Evolutionary conservation across 768 basidiomycete species (phyloP).

Genomic region (Kwoniella europaea): DNA sequence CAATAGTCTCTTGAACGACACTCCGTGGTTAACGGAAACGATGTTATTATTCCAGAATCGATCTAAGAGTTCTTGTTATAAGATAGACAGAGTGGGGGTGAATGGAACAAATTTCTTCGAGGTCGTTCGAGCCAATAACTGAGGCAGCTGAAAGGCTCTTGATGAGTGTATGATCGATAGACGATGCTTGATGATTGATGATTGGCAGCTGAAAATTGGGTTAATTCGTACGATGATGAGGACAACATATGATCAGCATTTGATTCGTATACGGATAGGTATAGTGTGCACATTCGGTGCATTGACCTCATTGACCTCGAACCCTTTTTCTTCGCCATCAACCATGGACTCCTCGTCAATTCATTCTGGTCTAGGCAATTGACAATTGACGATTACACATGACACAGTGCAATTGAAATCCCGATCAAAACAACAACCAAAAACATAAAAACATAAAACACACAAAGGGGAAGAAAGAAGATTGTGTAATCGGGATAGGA

Average conservation of each 20-base stretch:
- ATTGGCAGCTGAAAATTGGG: not conserved
- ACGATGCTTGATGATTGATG: not conserved
- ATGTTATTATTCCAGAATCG: not conserved
- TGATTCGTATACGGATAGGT: not conserved
- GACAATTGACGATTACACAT: not conserved
- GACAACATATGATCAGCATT: not conserved
- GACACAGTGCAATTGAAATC: not conserved
- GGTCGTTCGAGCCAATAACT: too few relatives aligned
- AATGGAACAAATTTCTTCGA: too few relatives aligned
- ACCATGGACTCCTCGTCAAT: too few relatives aligned
- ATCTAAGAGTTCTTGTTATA: not conserved
- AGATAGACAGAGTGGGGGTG: not conserved
- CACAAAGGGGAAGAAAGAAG: not conserved
- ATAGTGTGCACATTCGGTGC: not conserved
- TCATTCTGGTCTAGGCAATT: not conserved
- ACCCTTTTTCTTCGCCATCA: not conserved
- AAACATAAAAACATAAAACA: not conserved
- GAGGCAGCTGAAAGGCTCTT: too few relatives aligned
- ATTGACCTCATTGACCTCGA: constrained; percentile 10
- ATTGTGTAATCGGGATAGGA: not conserved
- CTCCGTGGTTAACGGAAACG: not conserved
- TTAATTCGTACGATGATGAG: not conserved
- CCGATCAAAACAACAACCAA: constrained; percentile 12
- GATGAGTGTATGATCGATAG: not conserved
- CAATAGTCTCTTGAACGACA: not conserved